Conservation (phyloP, 2,329 filamentous ascomycete species). For the Sarocladiaceae sp. region DNA sequence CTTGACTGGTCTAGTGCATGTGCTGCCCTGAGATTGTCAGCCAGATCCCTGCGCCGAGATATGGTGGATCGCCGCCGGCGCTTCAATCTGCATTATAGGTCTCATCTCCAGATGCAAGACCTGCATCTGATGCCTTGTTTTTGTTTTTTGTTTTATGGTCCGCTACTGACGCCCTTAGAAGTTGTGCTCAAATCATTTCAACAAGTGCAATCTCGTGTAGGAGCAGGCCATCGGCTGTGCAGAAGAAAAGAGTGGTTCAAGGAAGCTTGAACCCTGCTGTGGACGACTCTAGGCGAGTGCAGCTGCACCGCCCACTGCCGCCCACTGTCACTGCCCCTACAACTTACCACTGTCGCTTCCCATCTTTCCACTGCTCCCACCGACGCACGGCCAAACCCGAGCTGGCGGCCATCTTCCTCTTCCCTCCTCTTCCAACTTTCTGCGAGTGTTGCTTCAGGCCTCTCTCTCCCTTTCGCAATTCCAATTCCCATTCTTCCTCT, state of each 20-base stretch:
- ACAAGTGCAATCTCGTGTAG: too few species aligned
- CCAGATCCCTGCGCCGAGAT: background rate
- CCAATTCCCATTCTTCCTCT: slow-evolving; percentile 2
- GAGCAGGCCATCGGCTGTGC: background rate
- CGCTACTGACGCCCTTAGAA: too few species aligned
- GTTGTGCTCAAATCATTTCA: too few species aligned
- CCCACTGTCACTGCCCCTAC: background rate
- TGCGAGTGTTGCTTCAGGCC: background rate
- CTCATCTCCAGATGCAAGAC: slow-evolving; percentile 9
- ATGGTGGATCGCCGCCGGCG: background rate
- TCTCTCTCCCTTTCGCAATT: background rate
- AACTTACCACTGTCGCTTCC: background rate
- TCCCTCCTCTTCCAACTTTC: slow-evolving; percentile 6
- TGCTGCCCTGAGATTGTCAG: background rate
- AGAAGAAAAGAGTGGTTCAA: background rate
- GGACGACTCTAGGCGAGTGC: too few species aligned
- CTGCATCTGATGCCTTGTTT: slow-evolving; percentile 9
- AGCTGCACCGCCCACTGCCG: background rate
- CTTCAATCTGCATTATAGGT: slow-evolving; percentile 1
- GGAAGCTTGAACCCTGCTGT: background rate
- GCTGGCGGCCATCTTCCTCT: background rate
- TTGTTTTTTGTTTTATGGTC: too few species aligned
- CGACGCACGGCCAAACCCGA: background rate
- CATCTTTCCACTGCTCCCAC: background rate
- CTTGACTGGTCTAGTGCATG: background rate